A percentile compares a stretch with the other conserved stretches of the same genome.
Conservation (phyloP, 768 basidiomycete genomes). For the Mrakia hoshinonis region DNA sequence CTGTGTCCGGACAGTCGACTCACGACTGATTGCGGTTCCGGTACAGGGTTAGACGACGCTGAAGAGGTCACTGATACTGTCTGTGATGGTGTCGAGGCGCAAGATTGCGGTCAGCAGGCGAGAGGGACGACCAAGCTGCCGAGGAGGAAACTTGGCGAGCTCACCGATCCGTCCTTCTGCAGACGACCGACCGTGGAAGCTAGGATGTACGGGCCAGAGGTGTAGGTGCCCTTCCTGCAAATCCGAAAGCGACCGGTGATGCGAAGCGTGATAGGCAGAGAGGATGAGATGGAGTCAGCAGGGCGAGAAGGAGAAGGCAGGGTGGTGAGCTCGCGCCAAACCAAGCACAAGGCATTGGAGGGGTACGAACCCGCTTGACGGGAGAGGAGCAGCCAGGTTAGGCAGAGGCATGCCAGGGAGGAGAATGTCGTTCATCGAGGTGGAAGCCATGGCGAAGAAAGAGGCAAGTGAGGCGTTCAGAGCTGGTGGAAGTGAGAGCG, state of each 20-base stretch:
- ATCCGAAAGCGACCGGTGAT: not conserved
- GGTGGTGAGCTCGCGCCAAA: not conserved
- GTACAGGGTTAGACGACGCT: constrained; percentile 17
- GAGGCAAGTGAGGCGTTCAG: not conserved
- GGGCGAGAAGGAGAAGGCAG: too few species aligned
- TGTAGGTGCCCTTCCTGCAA: constrained; percentile 20
- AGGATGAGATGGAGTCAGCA: too few species aligned
- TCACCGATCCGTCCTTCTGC: constrained; percentile 23
- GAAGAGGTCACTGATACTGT: constrained; percentile 11
- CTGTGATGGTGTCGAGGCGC: not conserved
- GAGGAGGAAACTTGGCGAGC: not conserved
- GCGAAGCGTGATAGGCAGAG: too few species aligned
- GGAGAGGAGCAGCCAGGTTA: constrained; percentile 4
- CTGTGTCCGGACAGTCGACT: not conserved
- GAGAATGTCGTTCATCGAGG: constrained; percentile 8
- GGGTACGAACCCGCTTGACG: constrained; percentile 11
- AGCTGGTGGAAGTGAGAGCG: not conserved
- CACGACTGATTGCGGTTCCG: constrained; percentile 25
- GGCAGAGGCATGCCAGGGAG: constrained; percentile 25
- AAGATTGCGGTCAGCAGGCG: not conserved
- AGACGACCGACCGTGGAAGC: constrained; percentile 18
- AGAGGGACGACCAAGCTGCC: not conserved
- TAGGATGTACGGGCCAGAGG: not conserved
- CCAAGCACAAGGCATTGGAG: not conserved
- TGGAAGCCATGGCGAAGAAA: not conserved